Evolutionary conservation across 2,329 filamentous ascomycete genomes (phyloP).

Genomic region (Phyllosticta paracitricarpa): DNA sequence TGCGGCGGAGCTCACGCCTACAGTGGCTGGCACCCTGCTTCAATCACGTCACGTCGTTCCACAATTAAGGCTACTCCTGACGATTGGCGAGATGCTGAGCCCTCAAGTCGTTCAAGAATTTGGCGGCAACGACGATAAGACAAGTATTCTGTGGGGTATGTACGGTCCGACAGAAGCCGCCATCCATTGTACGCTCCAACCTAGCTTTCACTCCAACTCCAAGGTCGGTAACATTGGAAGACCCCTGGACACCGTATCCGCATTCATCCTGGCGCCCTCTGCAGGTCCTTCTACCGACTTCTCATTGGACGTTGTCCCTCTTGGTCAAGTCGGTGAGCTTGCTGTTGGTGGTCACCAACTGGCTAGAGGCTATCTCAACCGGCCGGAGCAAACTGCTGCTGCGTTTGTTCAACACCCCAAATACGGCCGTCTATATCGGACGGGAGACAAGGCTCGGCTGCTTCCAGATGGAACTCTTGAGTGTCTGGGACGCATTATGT

Average conservation of each 20-base stretch:
- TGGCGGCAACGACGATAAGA: constrained; percentile 44
- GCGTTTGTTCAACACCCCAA: constrained; percentile 57
- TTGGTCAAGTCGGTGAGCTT: constrained; percentile 66
- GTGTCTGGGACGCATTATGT: constrained; percentile 68
- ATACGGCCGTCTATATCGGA: constrained; percentile 68
- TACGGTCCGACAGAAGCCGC: constrained; percentile 89
- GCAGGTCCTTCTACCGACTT: constrained; percentile 12
- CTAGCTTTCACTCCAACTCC: constrained; percentile 46
- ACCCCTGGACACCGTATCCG: constrained; percentile 72
- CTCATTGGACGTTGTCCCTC: constrained; percentile 46
- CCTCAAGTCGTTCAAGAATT: constrained; percentile 68
- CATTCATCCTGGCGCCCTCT: constrained; percentile 53
- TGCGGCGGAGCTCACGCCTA: constrained; percentile 81
- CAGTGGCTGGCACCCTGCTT: constrained; percentile 70
- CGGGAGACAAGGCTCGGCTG: constrained; percentile 72
- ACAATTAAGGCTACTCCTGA: constrained; percentile 59
- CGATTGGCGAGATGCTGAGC: constrained; percentile 90
- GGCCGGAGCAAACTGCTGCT: constrained; percentile 60
- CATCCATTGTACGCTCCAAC: constrained; percentile 77
- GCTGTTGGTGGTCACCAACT: constrained; percentile 72
- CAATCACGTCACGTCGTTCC: constrained; percentile 59
- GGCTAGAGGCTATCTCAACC: constrained; percentile 72
- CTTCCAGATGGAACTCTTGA: constrained; percentile 61
- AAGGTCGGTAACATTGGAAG: constrained; percentile 62
- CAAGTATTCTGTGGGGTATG: constrained; percentile 77